These are phyloP conservation scores for Pleurotus pulmonarius DNA, from an alignment of 768 basidiomycete species.

Conservation along the genomic window DNA sequence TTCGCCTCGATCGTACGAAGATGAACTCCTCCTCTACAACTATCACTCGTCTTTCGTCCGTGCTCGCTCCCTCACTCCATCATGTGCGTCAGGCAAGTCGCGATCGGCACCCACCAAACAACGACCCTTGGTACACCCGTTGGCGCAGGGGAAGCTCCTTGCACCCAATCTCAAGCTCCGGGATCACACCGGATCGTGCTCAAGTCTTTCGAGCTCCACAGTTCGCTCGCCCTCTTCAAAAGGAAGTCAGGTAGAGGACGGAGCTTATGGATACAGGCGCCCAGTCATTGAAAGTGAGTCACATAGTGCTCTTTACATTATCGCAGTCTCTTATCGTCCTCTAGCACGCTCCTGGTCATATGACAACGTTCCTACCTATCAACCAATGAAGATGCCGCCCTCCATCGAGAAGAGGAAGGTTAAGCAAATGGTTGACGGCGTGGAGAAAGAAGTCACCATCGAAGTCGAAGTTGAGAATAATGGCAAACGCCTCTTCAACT, in stretches of 20 bases:
- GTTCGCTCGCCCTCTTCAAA: conserved; percentile 17
- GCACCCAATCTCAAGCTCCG: conserved; percentile 40
- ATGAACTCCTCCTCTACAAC: conserved; percentile 49
- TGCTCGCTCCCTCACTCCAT: neutral
- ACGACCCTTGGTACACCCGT: conserved; percentile 51
- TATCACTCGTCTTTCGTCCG: conserved; percentile 52
- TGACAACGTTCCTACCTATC: conserved; percentile 61
- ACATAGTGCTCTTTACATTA: neutral
- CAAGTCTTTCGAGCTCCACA: conserved; percentile 31
- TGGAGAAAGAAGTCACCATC: conserved; percentile 42
- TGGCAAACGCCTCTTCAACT: conserved; percentile 67
- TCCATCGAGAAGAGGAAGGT: conserved; percentile 56
- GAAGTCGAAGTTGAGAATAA: conserved; percentile 56
- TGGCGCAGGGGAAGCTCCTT: conserved; percentile 63
- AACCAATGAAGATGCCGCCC: conserved; percentile 53
- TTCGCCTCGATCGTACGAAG: conserved; percentile 18
- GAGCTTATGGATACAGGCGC: conserved; percentile 26
- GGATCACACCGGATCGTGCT: conserved; percentile 31
- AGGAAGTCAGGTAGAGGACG: conserved; percentile 36
- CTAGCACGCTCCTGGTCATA: conserved; percentile 75
- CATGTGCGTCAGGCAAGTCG: neutral
- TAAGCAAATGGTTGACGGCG: conserved; percentile 46
- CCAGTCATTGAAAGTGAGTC: conserved; percentile 52
- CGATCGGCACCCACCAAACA: conserved; percentile 34
- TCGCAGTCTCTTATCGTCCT: conserved; percentile 2